Percentiles rank a stretch among this genome's conserved stretches.
These are phyloP conservation scores for Geosmithia morbida DNA, from an alignment of 2,329 filamentous ascomycete species.

Conservation along the genomic window DNA sequence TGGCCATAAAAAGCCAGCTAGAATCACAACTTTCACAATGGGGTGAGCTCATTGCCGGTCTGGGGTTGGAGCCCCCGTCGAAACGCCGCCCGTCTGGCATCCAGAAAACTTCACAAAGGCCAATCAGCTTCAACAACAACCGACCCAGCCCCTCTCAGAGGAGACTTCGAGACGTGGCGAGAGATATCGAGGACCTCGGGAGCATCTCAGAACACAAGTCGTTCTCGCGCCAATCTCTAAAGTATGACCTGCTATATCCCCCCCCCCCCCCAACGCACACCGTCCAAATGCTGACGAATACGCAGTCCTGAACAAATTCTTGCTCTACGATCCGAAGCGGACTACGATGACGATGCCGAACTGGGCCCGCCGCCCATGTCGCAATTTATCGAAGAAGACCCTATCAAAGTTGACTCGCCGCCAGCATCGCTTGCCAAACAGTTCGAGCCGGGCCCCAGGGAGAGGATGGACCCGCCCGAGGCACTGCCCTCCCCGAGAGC, in stretches of 20 bases:
- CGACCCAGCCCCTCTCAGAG: conserved; percentile 37
- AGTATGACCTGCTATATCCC: conserved; percentile 30
- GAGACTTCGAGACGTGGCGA: conserved; percentile 39
- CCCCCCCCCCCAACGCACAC: too few relatives aligned
- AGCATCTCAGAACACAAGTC: conserved; percentile 55
- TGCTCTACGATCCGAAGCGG: conserved; percentile 26
- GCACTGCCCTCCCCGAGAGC: conserved; percentile 13
- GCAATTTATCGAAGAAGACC: conserved; percentile 41
- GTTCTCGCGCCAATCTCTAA: conserved; percentile 53
- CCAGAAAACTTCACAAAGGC: conserved; percentile 24
- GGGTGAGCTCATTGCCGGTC: conserved; percentile 47
- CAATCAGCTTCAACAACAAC: conserved; percentile 22
- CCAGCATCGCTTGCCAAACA: conserved; percentile 4
- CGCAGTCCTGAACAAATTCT: conserved; percentile 46
- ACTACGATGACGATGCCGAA: conserved; percentile 47
- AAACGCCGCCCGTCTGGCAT: conserved; percentile 28
- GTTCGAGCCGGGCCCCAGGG: conserved; percentile 8
- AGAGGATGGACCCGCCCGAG: conserved; percentile 14
- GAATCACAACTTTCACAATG: conserved; percentile 61
- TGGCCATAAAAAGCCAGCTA: conserved; percentile 55
- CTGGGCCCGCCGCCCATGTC: conserved; percentile 50
- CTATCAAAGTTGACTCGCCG: conserved; percentile 37
- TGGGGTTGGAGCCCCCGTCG: conserved; percentile 46
- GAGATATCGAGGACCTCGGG: conserved; percentile 35
- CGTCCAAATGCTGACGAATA: conserved; percentile 13